Evolutionary conservation across 345 rosid genomes (phyloP).

Genomic region (Limnanthes douglasii): DNA sequence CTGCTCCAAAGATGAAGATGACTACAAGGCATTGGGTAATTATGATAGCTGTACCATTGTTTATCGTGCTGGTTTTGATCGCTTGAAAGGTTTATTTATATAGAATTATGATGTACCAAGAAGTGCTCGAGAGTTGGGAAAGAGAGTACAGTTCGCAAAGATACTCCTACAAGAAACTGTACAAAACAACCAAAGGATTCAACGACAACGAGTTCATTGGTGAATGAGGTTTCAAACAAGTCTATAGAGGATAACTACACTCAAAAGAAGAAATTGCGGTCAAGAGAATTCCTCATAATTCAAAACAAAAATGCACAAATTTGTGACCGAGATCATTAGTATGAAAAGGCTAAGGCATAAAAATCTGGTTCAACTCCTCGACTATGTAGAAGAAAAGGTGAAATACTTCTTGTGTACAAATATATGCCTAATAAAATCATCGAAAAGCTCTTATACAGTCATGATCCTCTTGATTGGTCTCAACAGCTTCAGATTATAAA

Average conservation of each 20-base stretch:
- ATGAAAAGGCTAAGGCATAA: conserved; percentile 36
- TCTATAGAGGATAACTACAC: conserved; percentile 40
- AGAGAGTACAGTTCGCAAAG: conserved; percentile 41
- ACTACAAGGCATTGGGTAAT: too few relatives aligned
- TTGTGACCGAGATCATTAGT: conserved; percentile 26
- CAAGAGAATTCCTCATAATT: conserved; percentile 32
- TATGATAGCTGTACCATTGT: too few relatives aligned
- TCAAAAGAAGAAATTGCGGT: conserved; percentile 35
- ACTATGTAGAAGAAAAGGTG: conserved; percentile 41
- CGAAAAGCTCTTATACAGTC: conserved; percentile 23
- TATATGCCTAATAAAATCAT: conserved; percentile 52
- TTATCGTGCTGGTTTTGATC: too few relatives aligned
- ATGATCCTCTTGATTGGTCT: conserved; percentile 45
- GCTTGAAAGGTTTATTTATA: too few relatives aligned
- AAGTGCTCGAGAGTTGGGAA: conserved; percentile 61
- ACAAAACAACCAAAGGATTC: conserved; percentile 53
- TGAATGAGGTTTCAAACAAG: conserved; percentile 37
- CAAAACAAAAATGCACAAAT: conserved; percentile 30
- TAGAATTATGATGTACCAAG: too few relatives aligned
- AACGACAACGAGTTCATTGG: conserved; percentile 35
- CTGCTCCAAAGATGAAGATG: too few relatives aligned
- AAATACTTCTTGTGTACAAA: conserved; percentile 37
- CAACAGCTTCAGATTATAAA: conserved; percentile 64
- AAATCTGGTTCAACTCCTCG: conserved; percentile 36
- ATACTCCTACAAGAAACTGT: conserved; percentile 38